A percentile compares a stretch with the other conserved stretches of the same genome.
phyloP scores from a whole-genome alignment of 2,329 filamentous ascomycete genomes.

The Ophiocordyceps australis region DNA sequence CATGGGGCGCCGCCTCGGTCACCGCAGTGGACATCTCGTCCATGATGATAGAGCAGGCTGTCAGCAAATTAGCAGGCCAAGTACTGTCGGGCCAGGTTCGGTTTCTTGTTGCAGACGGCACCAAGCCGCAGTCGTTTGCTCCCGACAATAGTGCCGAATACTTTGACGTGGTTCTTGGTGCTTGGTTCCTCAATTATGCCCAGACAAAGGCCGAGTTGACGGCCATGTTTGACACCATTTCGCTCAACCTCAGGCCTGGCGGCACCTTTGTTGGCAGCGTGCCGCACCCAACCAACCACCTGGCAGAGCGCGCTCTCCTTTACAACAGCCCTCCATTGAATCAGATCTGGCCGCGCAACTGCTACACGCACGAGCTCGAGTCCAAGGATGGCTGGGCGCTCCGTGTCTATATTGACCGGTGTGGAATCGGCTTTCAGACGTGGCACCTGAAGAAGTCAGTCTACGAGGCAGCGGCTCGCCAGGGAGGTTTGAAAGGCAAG shows the following conservation, averaged over 20 bases:
- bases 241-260: constrained; percentile 3
- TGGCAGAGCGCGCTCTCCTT: neutral
- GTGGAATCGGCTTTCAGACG: constrained; percentile 1
- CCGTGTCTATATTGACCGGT: neutral
- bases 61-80: neutral
- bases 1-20: constrained; percentile 1
- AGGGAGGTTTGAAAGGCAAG: constrained; percentile 2
- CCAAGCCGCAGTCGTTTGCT: neutral
- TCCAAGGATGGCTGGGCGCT: neutral
- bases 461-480: constrained; percentile 3
- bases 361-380: neutral
- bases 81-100: neutral
- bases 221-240: constrained; percentile 3
- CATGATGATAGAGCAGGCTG: neutral
- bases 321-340: neutral
- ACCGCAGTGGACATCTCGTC: constrained; percentile 1
- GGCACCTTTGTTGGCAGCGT: constrained; percentile 3
- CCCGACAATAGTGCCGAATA: neutral
- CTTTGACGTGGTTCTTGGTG: neutral
- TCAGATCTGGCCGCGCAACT: neutral
- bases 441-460: constrained; percentile 3
- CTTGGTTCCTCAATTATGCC: constrained; percentile 1
- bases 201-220: neutral
- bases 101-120: neutral
- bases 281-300: constrained; percentile 2